Base-by-base conservation (phyloP, 805 yeast genomes). In the Spathaspora boniae region DNA sequence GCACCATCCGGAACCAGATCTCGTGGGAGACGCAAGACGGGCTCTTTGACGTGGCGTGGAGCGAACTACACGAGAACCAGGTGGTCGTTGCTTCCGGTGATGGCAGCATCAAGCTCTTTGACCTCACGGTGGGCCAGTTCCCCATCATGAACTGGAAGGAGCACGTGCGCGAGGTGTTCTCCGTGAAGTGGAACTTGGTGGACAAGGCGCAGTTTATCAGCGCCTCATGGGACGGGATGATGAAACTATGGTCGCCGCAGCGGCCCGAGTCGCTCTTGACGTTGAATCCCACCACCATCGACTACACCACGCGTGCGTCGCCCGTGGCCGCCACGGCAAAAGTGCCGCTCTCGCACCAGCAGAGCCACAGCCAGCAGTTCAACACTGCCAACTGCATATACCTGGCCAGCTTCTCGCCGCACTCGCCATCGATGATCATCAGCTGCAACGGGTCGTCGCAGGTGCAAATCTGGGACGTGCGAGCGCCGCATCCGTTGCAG, bases 11-110 rank as follows among this genome's bases (percentile, higher is more conserved):
- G 4, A 72, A 71, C 26, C 78, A 76, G 30, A 60, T 70, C 4
- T 56, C 73, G 11, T 91, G 86, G 65, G 87, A 87, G 42, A 91
- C 98, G 0, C 97, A 91, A 58, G 98, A 91, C 60, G 95, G 96
- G 5, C 65, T 89, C 12, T 88, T 86, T 50, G 94, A 86, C 50
- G 62, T 84, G 1, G 76, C 91, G 0, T 91, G 98, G 98, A 83
- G 89, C 38, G 98, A 91, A 56, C 36, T 70, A 5, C 91, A 91
- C 57, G 97, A 88, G 42, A 88, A 86, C 58, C 98, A 89, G 48
- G 72, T 85, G 1, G 72, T 77, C 3, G 78, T 77, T 0, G 91
- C 95, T 14, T 79, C 84, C 42, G 98, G 98, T 2, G 98, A 91
- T 60, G 98, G 98, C 0, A 68, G 86, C 0, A 64, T 91, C 23